These are phyloP conservation scores for Microbotryum violaceum DNA, from an alignment of 1,284 basidiomycete genomes.

Conservation along the genomic window DNA sequence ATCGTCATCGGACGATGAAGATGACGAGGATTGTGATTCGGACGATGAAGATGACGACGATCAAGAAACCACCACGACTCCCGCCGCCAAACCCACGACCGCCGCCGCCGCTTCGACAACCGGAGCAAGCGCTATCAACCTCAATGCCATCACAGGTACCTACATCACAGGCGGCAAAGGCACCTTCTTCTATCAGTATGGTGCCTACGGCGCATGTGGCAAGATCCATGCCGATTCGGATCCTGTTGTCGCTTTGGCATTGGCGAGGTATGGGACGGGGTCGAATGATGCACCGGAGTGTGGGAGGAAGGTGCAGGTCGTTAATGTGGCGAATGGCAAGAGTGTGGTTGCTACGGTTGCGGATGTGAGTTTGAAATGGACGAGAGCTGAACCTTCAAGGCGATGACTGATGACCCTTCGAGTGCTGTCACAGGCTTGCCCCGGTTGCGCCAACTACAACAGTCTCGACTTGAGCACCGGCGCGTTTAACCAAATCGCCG, in stretches of 20 bases:
- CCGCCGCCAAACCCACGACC: background rate
- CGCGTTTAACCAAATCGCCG: conserved; percentile 61
- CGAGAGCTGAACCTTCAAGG: conserved; percentile 44
- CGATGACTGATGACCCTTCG: background rate
- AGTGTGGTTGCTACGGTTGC: conserved; percentile 25
- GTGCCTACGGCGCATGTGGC: conserved; percentile 58
- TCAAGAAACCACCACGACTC: background rate
- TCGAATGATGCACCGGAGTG: conserved; percentile 52
- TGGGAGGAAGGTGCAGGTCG: conserved; percentile 56
- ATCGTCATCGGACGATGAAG: background rate
- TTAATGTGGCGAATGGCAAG: conserved; percentile 46
- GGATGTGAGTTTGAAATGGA: conserved; percentile 61
- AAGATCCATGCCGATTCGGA: conserved; percentile 56
- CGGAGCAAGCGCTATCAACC: background rate
- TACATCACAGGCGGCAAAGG: conserved; percentile 39
- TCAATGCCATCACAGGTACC: background rate
- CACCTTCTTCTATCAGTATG: conserved; percentile 64
- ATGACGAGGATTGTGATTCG: conserved; percentile 1
- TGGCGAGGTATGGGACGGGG: conserved; percentile 48
- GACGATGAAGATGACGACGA: conserved; percentile 12
- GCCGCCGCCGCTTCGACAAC: background rate
- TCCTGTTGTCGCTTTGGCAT: conserved; percentile 57
- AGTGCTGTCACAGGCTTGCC: background rate
- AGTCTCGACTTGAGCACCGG: conserved; percentile 64
- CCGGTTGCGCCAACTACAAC: conserved; percentile 21